phyloP scores from a whole-genome alignment of 352 stramenopile genomes.

The Globisporangium polare region DNA sequence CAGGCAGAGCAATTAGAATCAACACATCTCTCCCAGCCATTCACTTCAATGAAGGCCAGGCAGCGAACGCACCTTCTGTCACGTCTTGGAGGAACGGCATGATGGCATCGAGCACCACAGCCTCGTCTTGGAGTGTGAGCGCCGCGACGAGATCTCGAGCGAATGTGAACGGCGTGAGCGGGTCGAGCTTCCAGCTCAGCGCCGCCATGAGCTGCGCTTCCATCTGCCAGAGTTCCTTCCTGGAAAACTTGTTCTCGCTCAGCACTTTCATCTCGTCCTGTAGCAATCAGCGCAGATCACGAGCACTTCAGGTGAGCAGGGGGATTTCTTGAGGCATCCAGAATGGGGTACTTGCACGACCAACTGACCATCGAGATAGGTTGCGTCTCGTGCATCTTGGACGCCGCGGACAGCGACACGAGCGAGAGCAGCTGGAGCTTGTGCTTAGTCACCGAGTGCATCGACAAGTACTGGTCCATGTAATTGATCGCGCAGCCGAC shows the following conservation, averaged over 20 bases:
- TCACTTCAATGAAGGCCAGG: background rate
- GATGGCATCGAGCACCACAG: background rate
- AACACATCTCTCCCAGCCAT: background rate
- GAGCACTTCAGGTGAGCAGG: background rate
- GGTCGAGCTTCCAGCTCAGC: slow-evolving; percentile 32
- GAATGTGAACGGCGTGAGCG: slow-evolving; percentile 35
- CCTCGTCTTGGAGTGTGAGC: background rate
- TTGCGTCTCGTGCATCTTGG: slow-evolving; percentile 15
- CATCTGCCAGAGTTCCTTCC: slow-evolving; percentile 30
- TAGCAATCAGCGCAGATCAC: background rate
- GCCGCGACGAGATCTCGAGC: slow-evolving; percentile 28
- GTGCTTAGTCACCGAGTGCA: slow-evolving; percentile 15
- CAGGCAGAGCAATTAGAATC: background rate
- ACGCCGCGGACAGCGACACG: slow-evolving; percentile 12
- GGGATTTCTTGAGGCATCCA: background rate
- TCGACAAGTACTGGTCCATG: slow-evolving; percentile 14
- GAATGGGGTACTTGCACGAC: background rate
- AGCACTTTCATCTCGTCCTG: slow-evolving; percentile 49
- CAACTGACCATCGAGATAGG: slow-evolving; percentile 15
- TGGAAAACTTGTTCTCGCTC: slow-evolving; percentile 42
- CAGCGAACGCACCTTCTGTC: slow-evolving; percentile 11
- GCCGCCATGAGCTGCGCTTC: slow-evolving; percentile 30
- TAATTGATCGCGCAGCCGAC: slow-evolving; percentile 12
- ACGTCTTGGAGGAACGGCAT: slow-evolving; percentile 9
- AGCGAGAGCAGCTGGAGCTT: slow-evolving; percentile 14